Base-by-base conservation (phyloP, 805 yeast species). In the Pichia nanzhaoensis region DNA sequence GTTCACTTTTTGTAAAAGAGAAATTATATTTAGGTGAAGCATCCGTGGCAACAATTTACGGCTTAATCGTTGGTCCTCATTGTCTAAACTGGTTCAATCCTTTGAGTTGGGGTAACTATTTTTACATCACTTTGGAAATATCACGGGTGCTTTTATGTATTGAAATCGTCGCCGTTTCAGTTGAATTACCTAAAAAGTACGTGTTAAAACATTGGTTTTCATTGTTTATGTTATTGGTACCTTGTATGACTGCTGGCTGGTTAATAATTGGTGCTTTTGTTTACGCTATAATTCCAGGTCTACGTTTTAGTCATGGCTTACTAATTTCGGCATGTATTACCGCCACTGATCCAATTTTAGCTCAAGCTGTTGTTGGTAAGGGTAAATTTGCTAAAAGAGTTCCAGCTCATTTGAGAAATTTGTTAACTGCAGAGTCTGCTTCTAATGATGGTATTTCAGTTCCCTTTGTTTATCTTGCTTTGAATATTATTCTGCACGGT, bases 231-330 rank as follows among this genome's bases (percentile, higher is more conserved):
- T 70, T 82, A 48, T 65, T 82, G 41, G 63, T 80, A 12, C 85
- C 85, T 0, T 83, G 80, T 16, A 82, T 83, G 90, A 77, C 84
- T 3, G 63, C 69, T 30, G 87, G 87, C 46, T 82, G 87, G 84
- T 57, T 83, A 12, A 64, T 78, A 5, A 78, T 80, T 21, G 84
- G 84, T 0, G 60, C 78, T 5, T 78, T 82, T 51, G 70, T 80
- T 28, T 82, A 82, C 78, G 63, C 68, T 7, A 65, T 81, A 39
- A 73, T 82, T 28, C 86, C 86, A 0, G 73, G 73, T 24, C 65
- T 81, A 46, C 62, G 65, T 30, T 80, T 75, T 57, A 61, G 75
- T 18, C 75, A 79, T 41, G 76, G 78, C 5, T 70, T 82, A 28
- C 65, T 82, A 42, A 78, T 82, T 1, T 72, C 79, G 10, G 85